Conservation (phyloP, 495 filamentous ascomycete species). For the Trichodelitschia bisporula region DNA sequence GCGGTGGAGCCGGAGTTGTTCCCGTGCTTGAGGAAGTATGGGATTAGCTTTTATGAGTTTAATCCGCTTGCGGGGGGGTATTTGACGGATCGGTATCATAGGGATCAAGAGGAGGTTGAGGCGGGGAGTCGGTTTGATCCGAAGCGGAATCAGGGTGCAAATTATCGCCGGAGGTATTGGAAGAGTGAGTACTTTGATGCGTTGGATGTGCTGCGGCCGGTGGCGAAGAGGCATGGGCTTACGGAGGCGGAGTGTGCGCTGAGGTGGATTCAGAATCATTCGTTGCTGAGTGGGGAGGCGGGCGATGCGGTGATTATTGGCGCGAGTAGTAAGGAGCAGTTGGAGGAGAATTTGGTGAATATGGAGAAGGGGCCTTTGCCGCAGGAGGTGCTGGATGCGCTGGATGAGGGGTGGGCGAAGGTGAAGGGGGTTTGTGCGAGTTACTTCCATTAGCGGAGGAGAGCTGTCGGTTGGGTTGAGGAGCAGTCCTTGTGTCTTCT, state of each 20-base stretch:
- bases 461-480: too few relatives aligned
- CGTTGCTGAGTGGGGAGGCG: slow-evolving; percentile 14
- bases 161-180: slow-evolving; percentile 21
- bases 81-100: slow-evolving; percentile 19
- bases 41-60: slow-evolving; percentile 25
- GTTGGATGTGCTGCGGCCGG: slow-evolving; percentile 20
- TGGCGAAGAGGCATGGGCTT: slow-evolving; percentile 20
- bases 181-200: slow-evolving; percentile 23
- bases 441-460: too few relatives aligned
- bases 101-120: slow-evolving; percentile 15
- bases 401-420: slow-evolving; percentile 6
- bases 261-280: slow-evolving; percentile 24
- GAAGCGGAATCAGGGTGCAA: slow-evolving; percentile 15
- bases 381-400: slow-evolving; percentile 12
- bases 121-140: slow-evolving; percentile 22
- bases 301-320: slow-evolving; percentile 21
- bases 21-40: slow-evolving; percentile 26
- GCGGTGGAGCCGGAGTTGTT: slow-evolving; percentile 25
- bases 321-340: slow-evolving; percentile 14
- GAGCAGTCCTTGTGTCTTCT: too few relatives aligned
- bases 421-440: slow-evolving; percentile 2
- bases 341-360: slow-evolving; percentile 15
- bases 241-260: slow-evolving; percentile 22
- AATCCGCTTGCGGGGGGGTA: slow-evolving; percentile 28
- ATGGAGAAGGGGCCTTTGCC: slow-evolving; percentile 19